Evolutionary conservation across 2,329 filamentous ascomycete species (phyloP).

Genomic region (Trichoderma sp.): DNA sequence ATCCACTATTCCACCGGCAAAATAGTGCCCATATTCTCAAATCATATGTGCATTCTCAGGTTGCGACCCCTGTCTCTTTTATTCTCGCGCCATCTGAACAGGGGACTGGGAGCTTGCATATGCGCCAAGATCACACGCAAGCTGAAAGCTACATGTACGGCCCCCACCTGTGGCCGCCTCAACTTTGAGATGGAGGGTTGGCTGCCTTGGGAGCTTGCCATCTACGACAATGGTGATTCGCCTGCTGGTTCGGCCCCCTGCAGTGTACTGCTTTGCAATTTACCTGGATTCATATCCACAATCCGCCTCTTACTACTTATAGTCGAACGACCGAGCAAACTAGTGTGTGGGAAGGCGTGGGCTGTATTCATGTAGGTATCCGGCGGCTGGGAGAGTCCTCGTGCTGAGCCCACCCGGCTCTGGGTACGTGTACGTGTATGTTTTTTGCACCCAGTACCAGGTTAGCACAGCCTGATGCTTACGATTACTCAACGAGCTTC

Average conservation of each 20-base stretch:
- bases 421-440: background rate
- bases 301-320: no score
- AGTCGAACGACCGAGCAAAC: no score
- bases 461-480: background rate
- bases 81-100: background rate
- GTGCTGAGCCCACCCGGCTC: background rate
- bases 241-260: background rate
- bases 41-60: no score
- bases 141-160: background rate
- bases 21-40: no score
- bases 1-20: no score
- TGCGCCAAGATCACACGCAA: background rate
- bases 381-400: background rate
- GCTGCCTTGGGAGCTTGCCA: background rate
- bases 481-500: background rate
- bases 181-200: slow-evolving; percentile 2
- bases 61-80: no score
- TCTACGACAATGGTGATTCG: background rate
- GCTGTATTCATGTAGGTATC: no score
- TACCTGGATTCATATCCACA: no score
- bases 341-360: no score
- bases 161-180: slow-evolving; percentile 8
- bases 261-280: no score
- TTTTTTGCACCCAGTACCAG: background rate
- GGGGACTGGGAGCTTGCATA: background rate